phyloP scores from a whole-genome alignment of 176 grass and related monocot species.

The Avena insularis region DNA sequence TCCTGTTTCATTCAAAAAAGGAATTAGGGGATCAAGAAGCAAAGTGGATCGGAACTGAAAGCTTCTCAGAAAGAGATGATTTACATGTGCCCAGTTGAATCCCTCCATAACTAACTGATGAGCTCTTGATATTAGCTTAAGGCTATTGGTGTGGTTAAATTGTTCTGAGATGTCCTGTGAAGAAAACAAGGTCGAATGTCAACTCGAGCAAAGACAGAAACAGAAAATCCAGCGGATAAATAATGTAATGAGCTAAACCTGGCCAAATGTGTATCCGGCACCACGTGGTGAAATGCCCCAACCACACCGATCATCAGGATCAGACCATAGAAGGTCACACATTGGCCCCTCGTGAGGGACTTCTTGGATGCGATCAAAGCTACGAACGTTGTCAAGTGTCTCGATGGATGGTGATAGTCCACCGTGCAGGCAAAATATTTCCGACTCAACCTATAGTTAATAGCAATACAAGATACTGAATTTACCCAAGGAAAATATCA shows the following conservation, averaged over 20 bases:
- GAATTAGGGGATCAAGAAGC: neutral
- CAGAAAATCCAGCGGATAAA: neutral
- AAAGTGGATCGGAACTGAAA: neutral
- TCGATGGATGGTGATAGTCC: conserved; percentile 71
- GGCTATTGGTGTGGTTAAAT: conserved; percentile 76
- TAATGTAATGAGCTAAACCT: conserved; percentile 39
- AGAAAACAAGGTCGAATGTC: neutral
- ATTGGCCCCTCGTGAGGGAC: conserved; percentile 74
- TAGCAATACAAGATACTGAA: neutral
- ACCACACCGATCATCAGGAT: conserved; percentile 70
- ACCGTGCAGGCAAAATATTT: conserved; percentile 80
- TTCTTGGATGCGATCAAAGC: conserved; percentile 77
- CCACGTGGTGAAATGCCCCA: conserved; percentile 81
- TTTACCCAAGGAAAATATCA: neutral
- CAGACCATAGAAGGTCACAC: conserved; percentile 83
- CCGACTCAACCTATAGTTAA: conserved; percentile 57
- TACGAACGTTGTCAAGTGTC: conserved; percentile 68
- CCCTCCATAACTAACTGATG: conserved; percentile 82
- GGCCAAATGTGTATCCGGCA: conserved; percentile 77
- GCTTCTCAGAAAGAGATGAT: conserved; percentile 13
- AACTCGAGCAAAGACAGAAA: neutral
- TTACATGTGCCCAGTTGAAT: conserved; percentile 80
- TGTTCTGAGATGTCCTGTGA: conserved; percentile 77
- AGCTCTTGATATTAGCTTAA: conserved; percentile 76
- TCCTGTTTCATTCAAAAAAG: conserved; percentile 50